Percentiles rank a stretch among this genome's conserved stretches.
Evolutionary conservation across 345 rosid species (phyloP).

Genomic region (Carallia brachiata): DNA sequence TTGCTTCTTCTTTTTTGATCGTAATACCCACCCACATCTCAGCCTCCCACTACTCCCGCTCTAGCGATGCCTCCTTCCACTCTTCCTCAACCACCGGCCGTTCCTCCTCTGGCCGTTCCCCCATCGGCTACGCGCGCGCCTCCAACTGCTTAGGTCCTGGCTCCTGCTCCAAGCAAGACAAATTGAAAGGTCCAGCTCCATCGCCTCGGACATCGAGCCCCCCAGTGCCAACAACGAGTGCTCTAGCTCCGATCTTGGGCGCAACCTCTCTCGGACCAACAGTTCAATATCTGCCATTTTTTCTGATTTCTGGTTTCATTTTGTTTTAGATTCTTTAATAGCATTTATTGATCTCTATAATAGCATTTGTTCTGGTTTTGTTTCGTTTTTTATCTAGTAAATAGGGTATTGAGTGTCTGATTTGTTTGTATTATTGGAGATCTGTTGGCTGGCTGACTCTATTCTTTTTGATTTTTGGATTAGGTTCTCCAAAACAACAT

Average conservation of each 20-base stretch:
- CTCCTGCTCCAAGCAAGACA: constrained; percentile 43
- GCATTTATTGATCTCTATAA: no score
- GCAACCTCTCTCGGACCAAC: constrained; percentile 51
- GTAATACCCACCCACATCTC: no score
- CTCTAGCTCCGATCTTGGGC: constrained; percentile 49
- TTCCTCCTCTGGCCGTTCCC: constrained; percentile 39
- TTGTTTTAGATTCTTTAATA: no score
- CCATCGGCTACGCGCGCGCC: constrained; percentile 15
- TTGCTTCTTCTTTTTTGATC: no score
- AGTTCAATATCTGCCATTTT: no score
- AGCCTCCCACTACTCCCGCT: constrained; percentile 4
- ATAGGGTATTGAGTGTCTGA: no score
- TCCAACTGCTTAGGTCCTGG: constrained; percentile 51
- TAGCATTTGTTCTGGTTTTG: no score
- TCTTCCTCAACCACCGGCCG: constrained; percentile 37
- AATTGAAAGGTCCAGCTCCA: constrained; percentile 40
- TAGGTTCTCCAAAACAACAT: constrained; percentile 20
- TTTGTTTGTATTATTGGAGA: no score
- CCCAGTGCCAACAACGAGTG: constrained; percentile 41
- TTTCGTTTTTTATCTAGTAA: no score
- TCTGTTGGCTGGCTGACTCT: not conserved
- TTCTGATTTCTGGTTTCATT: no score
- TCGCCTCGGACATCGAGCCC: constrained; percentile 49
- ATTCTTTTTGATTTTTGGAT: not conserved
- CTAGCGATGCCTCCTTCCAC: constrained; percentile 21